A percentile compares a stretch with the other conserved stretches of the same genome.
Conservation (phyloP, 768 basidiomycete species). For the Leucogyrophana mollusca region DNA sequence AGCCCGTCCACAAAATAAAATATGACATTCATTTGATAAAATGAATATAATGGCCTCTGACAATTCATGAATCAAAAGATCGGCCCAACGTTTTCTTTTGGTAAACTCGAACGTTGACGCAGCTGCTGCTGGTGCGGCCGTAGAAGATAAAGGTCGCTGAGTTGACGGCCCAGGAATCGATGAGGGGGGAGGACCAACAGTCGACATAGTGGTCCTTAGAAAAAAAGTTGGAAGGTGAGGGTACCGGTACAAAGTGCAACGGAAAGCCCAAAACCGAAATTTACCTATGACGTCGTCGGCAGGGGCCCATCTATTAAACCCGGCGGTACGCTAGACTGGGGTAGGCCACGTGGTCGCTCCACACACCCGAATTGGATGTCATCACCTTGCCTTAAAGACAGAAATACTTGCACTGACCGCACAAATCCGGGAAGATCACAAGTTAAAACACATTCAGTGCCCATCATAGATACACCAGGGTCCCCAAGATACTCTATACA, state of each 20-base stretch:
- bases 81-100: slow-evolving; percentile 84
- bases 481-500: neutral
- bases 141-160: neutral
- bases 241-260: no score
- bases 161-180: no score
- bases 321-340: neutral
- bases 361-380: no score
- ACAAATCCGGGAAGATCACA: no score
- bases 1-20: slow-evolving; percentile 69
- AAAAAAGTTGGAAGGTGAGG: no score
- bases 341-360: no score
- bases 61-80: slow-evolving; percentile 73
- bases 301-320: neutral
- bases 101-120: slow-evolving; percentile 71
- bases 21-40: slow-evolving; percentile 57
- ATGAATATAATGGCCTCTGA: slow-evolving; percentile 72
- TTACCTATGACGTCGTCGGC: slow-evolving; percentile 5
- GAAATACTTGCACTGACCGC: no score
- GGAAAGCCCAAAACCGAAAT: neutral
- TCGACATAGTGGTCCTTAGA: no score
- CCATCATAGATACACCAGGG: neutral
- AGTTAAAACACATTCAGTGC: no score
- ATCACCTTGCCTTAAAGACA: no score
- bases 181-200: no score
- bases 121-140: neutral